Percentiles rank a stretch among this genome's conserved stretches.
Conservation (phyloP, 2,329 filamentous ascomycete genomes). For the Paracoccidioides lutzii region DNA sequence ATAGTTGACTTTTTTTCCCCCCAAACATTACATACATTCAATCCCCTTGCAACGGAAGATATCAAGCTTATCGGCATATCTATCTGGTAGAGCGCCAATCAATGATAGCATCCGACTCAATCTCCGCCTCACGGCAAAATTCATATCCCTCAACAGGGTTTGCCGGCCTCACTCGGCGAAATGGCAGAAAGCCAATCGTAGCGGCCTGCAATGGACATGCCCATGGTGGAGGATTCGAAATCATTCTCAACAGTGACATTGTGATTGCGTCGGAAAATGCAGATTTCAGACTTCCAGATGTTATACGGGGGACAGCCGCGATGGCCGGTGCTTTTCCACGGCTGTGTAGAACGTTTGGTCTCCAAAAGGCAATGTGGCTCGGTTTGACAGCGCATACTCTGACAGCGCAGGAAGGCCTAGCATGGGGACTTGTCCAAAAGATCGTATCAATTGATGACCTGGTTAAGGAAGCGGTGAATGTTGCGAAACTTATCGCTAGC, state of each 20-base stretch:
- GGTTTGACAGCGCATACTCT: constrained; percentile 52
- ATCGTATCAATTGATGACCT: constrained; percentile 54
- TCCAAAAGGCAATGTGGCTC: constrained; percentile 58
- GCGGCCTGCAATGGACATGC: constrained; percentile 65
- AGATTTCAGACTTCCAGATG: constrained; percentile 57
- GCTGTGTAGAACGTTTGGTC: constrained; percentile 50
- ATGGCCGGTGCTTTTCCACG: constrained; percentile 59
- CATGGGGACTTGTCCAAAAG: constrained; percentile 56
- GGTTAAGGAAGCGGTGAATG: constrained; percentile 37
- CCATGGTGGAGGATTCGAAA: constrained; percentile 66
- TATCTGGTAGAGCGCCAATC: constrained; percentile 17
- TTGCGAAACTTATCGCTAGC: constrained; percentile 45
- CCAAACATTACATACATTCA: background rate
- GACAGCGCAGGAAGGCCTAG: constrained; percentile 44
- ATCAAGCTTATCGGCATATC: background rate
- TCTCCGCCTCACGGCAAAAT: constrained; percentile 14
- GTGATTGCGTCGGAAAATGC: constrained; percentile 49
- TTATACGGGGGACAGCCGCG: constrained; percentile 56
- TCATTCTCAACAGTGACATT: constrained; percentile 76
- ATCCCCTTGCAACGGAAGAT: background rate
- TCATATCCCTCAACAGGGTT: constrained; percentile 39
- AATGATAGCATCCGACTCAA: constrained; percentile 16
- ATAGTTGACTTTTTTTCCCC: constrained; percentile 2
- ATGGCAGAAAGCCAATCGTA: constrained; percentile 59
- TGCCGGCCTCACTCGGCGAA: constrained; percentile 42